Percentiles rank a stretch among this genome's conserved stretches.
phyloP scores from a whole-genome alignment of 257 asterid species.

The Primulina tabacum region DNA sequence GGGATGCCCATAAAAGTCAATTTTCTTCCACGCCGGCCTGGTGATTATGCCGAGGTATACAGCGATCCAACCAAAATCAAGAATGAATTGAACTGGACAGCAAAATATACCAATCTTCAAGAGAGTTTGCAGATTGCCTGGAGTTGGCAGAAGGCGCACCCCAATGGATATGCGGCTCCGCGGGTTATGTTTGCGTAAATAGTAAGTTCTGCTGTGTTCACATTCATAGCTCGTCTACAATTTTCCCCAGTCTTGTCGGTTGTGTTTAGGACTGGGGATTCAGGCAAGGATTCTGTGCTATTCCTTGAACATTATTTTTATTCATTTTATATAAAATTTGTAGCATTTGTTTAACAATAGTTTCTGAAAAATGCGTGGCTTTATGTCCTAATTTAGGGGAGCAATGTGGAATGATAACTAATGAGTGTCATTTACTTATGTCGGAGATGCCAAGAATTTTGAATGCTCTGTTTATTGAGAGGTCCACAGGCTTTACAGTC shows the following conservation, averaged over 20 bases:
- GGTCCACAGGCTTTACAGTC: too few species aligned
- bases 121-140: conserved; percentile 74
- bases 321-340: neutral
- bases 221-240: conserved; percentile 14
- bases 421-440: too few species aligned
- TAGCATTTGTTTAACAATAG: neutral
- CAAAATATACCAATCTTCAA: conserved; percentile 61
- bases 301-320: neutral
- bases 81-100: conserved; percentile 84
- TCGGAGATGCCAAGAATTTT: too few species aligned
- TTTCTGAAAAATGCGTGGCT: too few species aligned
- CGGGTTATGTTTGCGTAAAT: conserved; percentile 41
- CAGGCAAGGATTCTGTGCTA: neutral
- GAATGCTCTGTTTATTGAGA: too few species aligned
- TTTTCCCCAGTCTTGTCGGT: neutral
- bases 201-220: conserved; percentile 21
- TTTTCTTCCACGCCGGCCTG: conserved; percentile 82
- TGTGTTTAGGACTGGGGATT: neutral
- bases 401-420: too few species aligned
- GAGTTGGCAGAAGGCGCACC: conserved; percentile 94
- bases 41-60: conserved; percentile 92
- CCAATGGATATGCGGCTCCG: conserved; percentile 56
- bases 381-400: too few species aligned
- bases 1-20: conserved; percentile 78
- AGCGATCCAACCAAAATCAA: conserved; percentile 77